Evolutionary conservation across 768 basidiomycete genomes (phyloP), one percentile per base, ranked within the genome.

Genomic region (Rhodotorula babjevae): DNA sequence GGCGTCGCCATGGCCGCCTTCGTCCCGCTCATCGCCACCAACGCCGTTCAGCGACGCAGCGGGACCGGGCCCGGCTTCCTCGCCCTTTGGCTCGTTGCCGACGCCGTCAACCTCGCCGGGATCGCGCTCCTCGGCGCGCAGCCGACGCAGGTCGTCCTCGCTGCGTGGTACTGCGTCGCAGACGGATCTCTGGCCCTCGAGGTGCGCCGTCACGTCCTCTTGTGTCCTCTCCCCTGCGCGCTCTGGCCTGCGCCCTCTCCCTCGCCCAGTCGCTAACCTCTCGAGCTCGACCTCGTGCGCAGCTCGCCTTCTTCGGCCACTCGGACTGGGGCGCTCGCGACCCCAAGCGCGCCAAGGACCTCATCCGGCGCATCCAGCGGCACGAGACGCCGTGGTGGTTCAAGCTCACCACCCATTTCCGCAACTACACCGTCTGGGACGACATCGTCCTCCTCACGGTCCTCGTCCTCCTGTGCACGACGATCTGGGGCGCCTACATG

Each of bases 241-340:
- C n/a, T n/a, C n/a, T n/a, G n/a, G n/a, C n/a, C n/a, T n/a, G n/a
- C n/a, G n/a, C 11, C 5, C 33, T 29, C 9, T 33, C 18, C 29
- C 1, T 52, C 12, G 9, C 19, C 7, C 36, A 4, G 36, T 36
- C 36, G 52, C 23, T 46, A 23, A 49, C 23, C 47, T 52, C n/a
- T n/a, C n/a, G n/a, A n/a, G n/a, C n/a, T n/a, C n/a, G 21, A 11
- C 27, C 27, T 25, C n/a, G 4, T 11, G 14, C 44, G 19, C 62
- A 69, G 49, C 62, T 69, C 11, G 15, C 5, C 18, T 14, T 15
- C 10, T 69, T 63, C 63, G 68, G 68, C 16, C 68, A 69, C 46
- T 40, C 57, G 6, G 50, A 50, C 56, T 40, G 25, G 23, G 16
- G 46, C 47, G 23, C 61, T 14, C 46, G 31, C 5, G 27, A 52